A percentile compares a stretch with the other conserved stretches of the same genome.
phyloP scores from a whole-genome alignment of 768 basidiomycete genomes.

The Mycena galericulata region DNA sequence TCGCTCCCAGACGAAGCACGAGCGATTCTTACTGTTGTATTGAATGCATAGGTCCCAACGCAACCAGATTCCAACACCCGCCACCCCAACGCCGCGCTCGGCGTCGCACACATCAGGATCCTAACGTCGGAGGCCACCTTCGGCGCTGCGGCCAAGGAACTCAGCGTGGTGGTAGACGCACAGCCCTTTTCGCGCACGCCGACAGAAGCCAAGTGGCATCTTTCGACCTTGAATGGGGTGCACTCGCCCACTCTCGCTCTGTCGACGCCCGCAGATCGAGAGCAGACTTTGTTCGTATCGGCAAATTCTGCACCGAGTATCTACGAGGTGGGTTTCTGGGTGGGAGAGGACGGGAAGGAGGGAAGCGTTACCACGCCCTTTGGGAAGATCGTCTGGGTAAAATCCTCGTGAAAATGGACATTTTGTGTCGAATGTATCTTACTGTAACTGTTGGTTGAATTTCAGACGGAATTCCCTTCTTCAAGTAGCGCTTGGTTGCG shows the following conservation, averaged over 20 bases:
- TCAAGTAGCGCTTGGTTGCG: too few relatives aligned
- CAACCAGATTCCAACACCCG: slow-evolving; percentile 57
- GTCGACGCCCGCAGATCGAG: slow-evolving; percentile 47
- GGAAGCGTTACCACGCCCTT: slow-evolving; percentile 58
- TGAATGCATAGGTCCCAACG: slow-evolving; percentile 65
- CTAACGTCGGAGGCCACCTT: slow-evolving; percentile 50
- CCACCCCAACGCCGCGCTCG: slow-evolving; percentile 63
- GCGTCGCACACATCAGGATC: slow-evolving; percentile 64
- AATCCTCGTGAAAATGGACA: neutral
- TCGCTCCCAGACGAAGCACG: neutral
- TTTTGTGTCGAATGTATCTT: too few relatives aligned
- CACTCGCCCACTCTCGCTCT: slow-evolving; percentile 46
- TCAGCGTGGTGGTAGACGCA: slow-evolving; percentile 63
- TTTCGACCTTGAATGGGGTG: slow-evolving; percentile 49
- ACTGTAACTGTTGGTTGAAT: too few relatives aligned
- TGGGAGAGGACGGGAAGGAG: slow-evolving; percentile 44
- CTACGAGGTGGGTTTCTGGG: slow-evolving; percentile 66
- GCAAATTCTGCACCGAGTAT: slow-evolving; percentile 50
- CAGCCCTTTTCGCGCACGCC: slow-evolving; percentile 44
- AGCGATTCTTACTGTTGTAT: neutral
- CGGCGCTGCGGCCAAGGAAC: slow-evolving; percentile 45
- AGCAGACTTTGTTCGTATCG: slow-evolving; percentile 48
- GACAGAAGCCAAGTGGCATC: slow-evolving; percentile 53
- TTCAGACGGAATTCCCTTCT: too few relatives aligned
- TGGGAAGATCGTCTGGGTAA: slow-evolving; percentile 62